phyloP scores from a whole-genome alignment of 2,329 filamentous ascomycete genomes.

The Tolypocladium guangdongense region DNA sequence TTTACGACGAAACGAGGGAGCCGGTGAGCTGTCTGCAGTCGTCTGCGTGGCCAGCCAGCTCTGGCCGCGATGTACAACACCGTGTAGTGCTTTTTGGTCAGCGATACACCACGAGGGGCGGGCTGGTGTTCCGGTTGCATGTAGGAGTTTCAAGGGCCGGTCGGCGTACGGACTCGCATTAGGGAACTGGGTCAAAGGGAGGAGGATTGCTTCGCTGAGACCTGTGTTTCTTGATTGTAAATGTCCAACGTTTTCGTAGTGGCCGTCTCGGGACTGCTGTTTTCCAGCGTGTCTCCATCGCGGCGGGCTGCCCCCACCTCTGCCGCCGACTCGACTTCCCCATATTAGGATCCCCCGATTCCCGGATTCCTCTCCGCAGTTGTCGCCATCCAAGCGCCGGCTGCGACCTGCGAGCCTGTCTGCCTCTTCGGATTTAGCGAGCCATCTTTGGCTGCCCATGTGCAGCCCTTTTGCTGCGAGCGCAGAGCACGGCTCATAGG shows the following conservation, averaged over 20 bases:
- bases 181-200: background rate
- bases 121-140: constrained; percentile 1
- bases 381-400: too few species aligned
- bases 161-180: background rate
- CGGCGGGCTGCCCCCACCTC: background rate
- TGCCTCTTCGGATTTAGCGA: too few species aligned
- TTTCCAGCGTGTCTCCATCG: too few species aligned
- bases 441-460: too few species aligned
- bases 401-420: too few species aligned
- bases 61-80: background rate
- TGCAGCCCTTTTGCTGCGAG: too few species aligned
- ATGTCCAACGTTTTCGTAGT: too few species aligned
- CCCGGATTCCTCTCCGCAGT: background rate
- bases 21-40: background rate
- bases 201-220: background rate
- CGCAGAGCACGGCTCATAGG: too few species aligned
- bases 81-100: background rate
- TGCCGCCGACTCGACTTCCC: background rate
- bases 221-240: background rate
- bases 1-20: background rate
- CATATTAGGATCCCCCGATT: too few species aligned
- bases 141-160: background rate
- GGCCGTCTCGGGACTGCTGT: too few species aligned
- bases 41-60: background rate
- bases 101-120: background rate